Base-by-base conservation (phyloP, 2,329 filamentous ascomycete genomes). In the Reticulascus tulasneorum region DNA sequence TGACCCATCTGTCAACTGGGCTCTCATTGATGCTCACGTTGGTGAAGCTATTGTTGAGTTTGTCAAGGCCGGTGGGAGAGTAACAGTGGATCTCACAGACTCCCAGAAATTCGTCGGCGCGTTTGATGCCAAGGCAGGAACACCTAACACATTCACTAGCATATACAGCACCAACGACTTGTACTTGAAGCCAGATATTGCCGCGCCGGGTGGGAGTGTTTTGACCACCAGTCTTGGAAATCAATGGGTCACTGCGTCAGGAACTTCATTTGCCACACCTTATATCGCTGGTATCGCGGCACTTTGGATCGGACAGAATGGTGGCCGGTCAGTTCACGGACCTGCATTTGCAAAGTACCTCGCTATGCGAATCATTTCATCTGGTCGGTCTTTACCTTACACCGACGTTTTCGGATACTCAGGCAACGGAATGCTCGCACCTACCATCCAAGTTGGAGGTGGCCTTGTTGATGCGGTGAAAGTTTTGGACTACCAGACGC, bases 251-350 rank as follows among this genome's bases (percentile, higher is more conserved):
- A 54, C 66, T 7, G 48, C 66, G 17, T 64, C 58, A 27, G 69
- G 69, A 23, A 79, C 75, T 0, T 79, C 75, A 2, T 82, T 82
- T 77, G 68, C 77, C 4, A 71, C 68, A 16, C 76, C 77, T 6
- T 47, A 47, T 10, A 52, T 64, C 10, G 62, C 63, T 18, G 63
- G 61, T 13, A 50, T 56, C 26, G 52, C 54, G 13, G 53, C 52
- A 6, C 49, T 57, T 6, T 55, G 49, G 28, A 44, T 49, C 36
- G 30, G 44, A 8, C 40, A 44, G 12, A 39, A 40, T 21, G 53
- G 50, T 20, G 51, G 54, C 6, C 37, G 37, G 0, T n/a, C 20
- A 4, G 17, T 19, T 4, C 15, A 35, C 2, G 5, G 53, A 45
- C 18, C 53, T 40, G 37, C 51, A 47, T 48, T 49, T 11, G 59